Conservation (phyloP, 306 rosid species). For the Sechiopsis laciniata region DNA sequence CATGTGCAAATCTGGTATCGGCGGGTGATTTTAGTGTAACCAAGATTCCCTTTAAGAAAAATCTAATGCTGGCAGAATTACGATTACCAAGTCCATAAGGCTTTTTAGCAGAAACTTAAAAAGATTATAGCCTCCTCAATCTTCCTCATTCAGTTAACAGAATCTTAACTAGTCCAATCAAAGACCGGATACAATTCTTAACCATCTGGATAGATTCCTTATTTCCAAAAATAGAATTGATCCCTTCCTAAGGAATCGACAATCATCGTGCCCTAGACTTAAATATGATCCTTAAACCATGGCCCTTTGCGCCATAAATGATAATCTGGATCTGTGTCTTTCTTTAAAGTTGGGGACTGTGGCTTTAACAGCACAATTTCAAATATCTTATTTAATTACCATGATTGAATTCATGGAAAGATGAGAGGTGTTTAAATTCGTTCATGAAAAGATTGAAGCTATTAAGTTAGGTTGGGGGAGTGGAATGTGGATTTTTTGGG, state of each 20-base stretch:
- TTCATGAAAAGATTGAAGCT: background rate
- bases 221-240: background rate
- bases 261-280: background rate
- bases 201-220: background rate
- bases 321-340: background rate
- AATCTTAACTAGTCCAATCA: background rate
- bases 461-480: background rate
- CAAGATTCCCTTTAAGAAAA: background rate
- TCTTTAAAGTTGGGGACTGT: background rate
- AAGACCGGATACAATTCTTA: background rate
- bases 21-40: background rate
- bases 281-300: background rate
- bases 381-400: background rate
- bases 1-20: background rate
- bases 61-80: background rate
- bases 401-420: background rate
- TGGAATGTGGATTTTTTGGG: background rate
- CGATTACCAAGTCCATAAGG: background rate
- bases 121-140: background rate
- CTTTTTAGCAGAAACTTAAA: background rate
- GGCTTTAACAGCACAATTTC: background rate
- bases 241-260: background rate
- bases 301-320: background rate
- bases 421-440: background rate
- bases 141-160: background rate